Evolutionary conservation across 2,329 filamentous ascomycete genomes (phyloP).

Genomic region (Scytalidium lignicola): DNA sequence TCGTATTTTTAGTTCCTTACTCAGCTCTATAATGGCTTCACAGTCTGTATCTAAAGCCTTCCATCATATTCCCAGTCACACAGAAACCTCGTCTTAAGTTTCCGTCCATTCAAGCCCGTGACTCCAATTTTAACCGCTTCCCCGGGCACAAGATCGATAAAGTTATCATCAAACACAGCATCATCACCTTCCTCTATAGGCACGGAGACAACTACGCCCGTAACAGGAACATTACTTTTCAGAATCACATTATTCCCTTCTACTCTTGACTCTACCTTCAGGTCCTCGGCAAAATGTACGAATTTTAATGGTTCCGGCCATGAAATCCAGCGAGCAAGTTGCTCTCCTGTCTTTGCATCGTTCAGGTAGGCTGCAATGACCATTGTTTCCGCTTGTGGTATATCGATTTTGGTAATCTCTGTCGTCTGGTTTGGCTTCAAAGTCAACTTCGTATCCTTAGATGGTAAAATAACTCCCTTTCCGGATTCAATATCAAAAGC

Average conservation of each 20-base stretch:
- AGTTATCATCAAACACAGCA: constrained; percentile 56
- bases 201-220: constrained; percentile 46
- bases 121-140: constrained; percentile 50
- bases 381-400: constrained; percentile 44
- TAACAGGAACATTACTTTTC: constrained; percentile 56
- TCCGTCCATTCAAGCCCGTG: constrained; percentile 38
- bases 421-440: constrained; percentile 47
- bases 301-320: constrained; percentile 70
- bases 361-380: constrained; percentile 56
- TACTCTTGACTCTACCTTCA: constrained; percentile 35
- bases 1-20: too few relatives aligned
- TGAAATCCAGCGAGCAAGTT: constrained; percentile 58
- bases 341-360: constrained; percentile 34
- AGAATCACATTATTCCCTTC: constrained; percentile 34
- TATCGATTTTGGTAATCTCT: constrained; percentile 51
- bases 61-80: constrained; percentile 27
- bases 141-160: constrained; percentile 62
- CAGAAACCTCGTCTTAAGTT: constrained; percentile 47
- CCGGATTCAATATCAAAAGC: constrained; percentile 59
- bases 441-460: constrained; percentile 13
- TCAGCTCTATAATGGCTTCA: too few relatives aligned
- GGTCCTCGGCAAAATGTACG: constrained; percentile 47
- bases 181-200: constrained; percentile 49
- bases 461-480: constrained; percentile 42
- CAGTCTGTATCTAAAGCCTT: constrained; percentile 9